Evolutionary conservation across 2,329 filamentous ascomycete species (phyloP), one percentile per base, ranked within the genome.

Genomic region (Chrysoporthe puriensis): DNA sequence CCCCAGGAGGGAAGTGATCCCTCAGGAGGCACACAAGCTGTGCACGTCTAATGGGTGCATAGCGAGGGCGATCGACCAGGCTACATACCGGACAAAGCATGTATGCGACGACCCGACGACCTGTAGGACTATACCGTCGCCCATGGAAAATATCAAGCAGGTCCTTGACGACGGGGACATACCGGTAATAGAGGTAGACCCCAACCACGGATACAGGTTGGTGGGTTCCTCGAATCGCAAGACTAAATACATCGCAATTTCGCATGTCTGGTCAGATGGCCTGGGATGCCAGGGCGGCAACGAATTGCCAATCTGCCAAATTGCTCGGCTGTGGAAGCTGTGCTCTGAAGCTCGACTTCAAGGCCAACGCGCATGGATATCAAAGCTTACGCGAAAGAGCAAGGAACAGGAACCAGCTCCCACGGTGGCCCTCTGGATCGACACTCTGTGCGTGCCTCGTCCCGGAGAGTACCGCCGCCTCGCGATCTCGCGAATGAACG

Each of bases 241-340:
- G n/a, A 26, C 50, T 8, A 54, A 54, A 54, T 54, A 54, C 26
- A 32, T 54, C 4, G 50, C 50, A 18, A 54, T 54, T 16, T 54
- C 50, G n/a, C 50, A 54, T n/a, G 50, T 54, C 50, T 54, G 50
- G 50, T 26, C 50, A n/a, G 50, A 54, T 16, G 50, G 50, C 2
- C 50, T 54, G n/a, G 50, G 50, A 18, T 54, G n/a, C 3, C 50
- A 54, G 50, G 50, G 26, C 50, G 2, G 50, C n/a, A 54, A 54
- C 50, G n/a, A 26, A 11, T n/a, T 54, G 8, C 50, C 50, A 32
- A n/a, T 11, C 9, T 54, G 50, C 32, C 50, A 54, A 13, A 54
- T 54, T n/a, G n/a, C 5, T 18, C 50, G 50, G 2, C 50, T 54
- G 32, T 54, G 50, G n/a, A 34, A 26, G 3, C 50, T 54, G n/a